Evolutionary conservation across 73 alveolate species (phyloP).

Genomic region (Paramecium pentaurelia): DNA sequence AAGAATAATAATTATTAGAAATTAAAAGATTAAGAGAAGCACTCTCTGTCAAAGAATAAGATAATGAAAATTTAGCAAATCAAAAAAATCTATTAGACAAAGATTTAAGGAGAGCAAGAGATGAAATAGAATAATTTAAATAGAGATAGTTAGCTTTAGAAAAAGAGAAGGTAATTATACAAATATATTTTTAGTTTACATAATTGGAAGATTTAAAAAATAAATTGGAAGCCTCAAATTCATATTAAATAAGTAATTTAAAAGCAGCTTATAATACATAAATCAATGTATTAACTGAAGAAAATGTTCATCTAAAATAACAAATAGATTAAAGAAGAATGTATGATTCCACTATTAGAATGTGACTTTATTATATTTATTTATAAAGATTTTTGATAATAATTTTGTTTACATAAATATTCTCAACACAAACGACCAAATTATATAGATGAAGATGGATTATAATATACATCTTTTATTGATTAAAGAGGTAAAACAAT

Average conservation of each 20-base stretch:
- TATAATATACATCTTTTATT: background rate
- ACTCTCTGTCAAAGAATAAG: background rate
- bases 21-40: constrained; percentile 43
- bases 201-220: constrained; percentile 26
- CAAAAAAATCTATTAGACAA: background rate
- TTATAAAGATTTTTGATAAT: background rate
- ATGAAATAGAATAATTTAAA: background rate
- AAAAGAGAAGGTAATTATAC: constrained; percentile 19
- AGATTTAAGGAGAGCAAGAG: constrained; percentile 46
- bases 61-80: constrained; percentile 2
- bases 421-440: constrained; percentile 15
- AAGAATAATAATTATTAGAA: background rate
- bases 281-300: constrained; percentile 6
- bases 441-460: background rate
- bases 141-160: constrained; percentile 11
- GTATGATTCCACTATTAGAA: background rate
- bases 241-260: background rate
- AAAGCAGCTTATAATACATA: constrained; percentile 7
- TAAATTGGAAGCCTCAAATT: constrained; percentile 29
- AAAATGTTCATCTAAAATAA: background rate
- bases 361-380: background rate
- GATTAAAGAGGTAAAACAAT: background rate
- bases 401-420: background rate
- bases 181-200: background rate
- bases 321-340: background rate